These are phyloP conservation scores for Xylariales sp. DNA, from an alignment of 2,329 filamentous ascomycete genomes.

Conservation along the genomic window DNA sequence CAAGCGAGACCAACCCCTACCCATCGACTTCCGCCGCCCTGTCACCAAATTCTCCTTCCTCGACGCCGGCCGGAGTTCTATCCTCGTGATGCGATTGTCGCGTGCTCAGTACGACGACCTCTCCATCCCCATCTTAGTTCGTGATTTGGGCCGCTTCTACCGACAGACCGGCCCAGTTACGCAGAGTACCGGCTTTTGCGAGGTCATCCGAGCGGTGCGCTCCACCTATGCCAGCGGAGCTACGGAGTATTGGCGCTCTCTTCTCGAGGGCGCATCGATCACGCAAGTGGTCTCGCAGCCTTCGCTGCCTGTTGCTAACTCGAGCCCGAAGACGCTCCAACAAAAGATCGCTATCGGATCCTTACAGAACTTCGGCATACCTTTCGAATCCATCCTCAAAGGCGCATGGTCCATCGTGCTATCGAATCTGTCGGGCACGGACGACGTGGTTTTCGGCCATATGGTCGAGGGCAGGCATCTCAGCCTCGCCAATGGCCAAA, in stretches of 20 bases:
- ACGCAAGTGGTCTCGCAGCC: constrained; percentile 59
- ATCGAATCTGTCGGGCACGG: constrained; percentile 59
- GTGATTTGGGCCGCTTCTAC: constrained; percentile 62
- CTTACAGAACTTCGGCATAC: constrained; percentile 57
- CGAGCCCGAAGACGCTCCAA: constrained; percentile 54
- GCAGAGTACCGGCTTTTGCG: constrained; percentile 58
- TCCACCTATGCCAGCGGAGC: constrained; percentile 53
- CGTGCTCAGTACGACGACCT: constrained; percentile 62
- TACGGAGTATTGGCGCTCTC: constrained; percentile 58
- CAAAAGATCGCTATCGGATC: constrained; percentile 56
- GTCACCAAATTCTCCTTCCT: constrained; percentile 63
- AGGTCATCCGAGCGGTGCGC: constrained; percentile 58
- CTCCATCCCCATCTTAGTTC: constrained; percentile 59
- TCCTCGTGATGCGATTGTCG: constrained; percentile 60
- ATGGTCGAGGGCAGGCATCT: constrained; percentile 61
- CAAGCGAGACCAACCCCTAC: constrained; percentile 55
- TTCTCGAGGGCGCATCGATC: constrained; percentile 59
- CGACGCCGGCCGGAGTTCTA: constrained; percentile 60
- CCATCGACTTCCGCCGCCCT: constrained; percentile 57
- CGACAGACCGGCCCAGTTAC: constrained; percentile 50
- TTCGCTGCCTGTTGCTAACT: constrained; percentile 55
- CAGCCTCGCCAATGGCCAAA: constrained; percentile 60
- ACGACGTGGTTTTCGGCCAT: constrained; percentile 69
- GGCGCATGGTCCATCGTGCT: constrained; percentile 69
- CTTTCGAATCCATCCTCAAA: constrained; percentile 65